phyloP scores from a whole-genome alignment of 2,329 filamentous ascomycete genomes.

The Fusarium sororula region DNA sequence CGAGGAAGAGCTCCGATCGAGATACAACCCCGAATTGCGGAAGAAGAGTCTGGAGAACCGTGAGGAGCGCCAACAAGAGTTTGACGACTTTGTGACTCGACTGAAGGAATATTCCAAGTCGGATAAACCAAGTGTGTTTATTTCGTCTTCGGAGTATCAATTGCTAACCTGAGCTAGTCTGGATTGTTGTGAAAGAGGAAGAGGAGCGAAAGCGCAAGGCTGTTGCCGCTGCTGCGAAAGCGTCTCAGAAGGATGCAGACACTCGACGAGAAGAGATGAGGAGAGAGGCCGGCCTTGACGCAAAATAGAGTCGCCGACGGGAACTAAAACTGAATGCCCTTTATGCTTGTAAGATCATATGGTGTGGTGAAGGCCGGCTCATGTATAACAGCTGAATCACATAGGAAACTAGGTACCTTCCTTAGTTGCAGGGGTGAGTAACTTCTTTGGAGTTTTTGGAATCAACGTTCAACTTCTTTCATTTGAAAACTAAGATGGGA shows the following conservation, averaged over 20 bases:
- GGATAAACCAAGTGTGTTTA: constrained; percentile 82
- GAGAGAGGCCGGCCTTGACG: constrained; percentile 56
- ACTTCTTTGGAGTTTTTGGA: constrained; percentile 28
- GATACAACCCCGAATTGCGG: constrained; percentile 95
- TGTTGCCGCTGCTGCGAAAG: constrained; percentile 47
- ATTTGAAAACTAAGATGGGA: neutral
- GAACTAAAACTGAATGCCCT: neutral
- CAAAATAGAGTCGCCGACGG: constrained; percentile 39
- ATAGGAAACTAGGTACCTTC: neutral
- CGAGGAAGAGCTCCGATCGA: constrained; percentile 91
- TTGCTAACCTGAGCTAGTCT: constrained; percentile 51
- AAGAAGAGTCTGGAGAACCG: constrained; percentile 84
- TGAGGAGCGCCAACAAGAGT: constrained; percentile 80
- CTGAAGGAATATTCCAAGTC: constrained; percentile 92
- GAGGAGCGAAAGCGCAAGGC: constrained; percentile 54
- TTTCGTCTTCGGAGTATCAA: neutral
- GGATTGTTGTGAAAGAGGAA: constrained; percentile 61
- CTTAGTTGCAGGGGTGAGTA: constrained; percentile 3
- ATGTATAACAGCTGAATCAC: constrained; percentile 33
- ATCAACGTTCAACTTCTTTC: constrained; percentile 11
- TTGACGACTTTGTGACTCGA: constrained; percentile 84
- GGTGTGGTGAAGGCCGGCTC: constrained; percentile 2
- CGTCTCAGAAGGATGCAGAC: constrained; percentile 53
- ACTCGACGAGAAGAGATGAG: constrained; percentile 59
- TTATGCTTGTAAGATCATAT: constrained; percentile 38